phyloP scores from a whole-genome alignment of 176 grass and related monocot genomes.

The Oryza meyeriana region DNA sequence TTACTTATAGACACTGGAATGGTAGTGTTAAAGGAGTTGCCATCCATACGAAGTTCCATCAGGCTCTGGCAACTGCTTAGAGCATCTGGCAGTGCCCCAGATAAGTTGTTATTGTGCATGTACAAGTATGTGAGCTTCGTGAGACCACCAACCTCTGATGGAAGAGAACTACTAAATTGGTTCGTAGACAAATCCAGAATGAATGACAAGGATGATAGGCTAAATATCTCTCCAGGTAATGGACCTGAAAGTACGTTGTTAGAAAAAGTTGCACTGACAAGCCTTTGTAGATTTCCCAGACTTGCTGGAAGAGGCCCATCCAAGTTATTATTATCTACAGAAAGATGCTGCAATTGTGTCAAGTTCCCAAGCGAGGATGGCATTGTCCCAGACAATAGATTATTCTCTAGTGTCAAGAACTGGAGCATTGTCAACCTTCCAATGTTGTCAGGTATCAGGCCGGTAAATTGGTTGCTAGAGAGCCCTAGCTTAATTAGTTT shows the following conservation, averaged over 20 bases:
- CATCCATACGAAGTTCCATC: constrained; percentile 45
- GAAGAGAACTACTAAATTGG: constrained; percentile 39
- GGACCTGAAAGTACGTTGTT: constrained; percentile 19
- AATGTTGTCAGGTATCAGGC: constrained; percentile 40
- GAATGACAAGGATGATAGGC: constrained; percentile 28
- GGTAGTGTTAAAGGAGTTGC: constrained; percentile 40
- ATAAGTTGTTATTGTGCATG: constrained; percentile 41
- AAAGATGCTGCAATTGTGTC: constrained; percentile 18
- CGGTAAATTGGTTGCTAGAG: constrained; percentile 34
- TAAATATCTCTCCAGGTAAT: constrained; percentile 31
- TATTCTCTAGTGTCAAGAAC: constrained; percentile 35
- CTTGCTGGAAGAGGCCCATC: constrained; percentile 28
- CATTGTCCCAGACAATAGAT: constrained; percentile 40
- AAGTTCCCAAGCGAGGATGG: constrained; percentile 40
- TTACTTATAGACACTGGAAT: constrained; percentile 43
- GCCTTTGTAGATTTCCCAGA: constrained; percentile 26
- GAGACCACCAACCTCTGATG: constrained; percentile 36
- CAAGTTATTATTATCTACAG: constrained; percentile 26
- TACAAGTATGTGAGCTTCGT: constrained; percentile 47
- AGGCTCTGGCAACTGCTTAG: constrained; percentile 46
- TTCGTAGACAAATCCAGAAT: constrained; percentile 37
- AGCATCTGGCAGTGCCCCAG: constrained; percentile 31
- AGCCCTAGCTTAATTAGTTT: constrained; percentile 40
- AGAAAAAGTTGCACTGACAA: constrained; percentile 21
- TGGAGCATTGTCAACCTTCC: constrained; percentile 45